Percentiles rank a stretch among this genome's conserved stretches.
Evolutionary conservation across 2,329 filamentous ascomycete genomes (phyloP).

Genomic region (Botrytis porri): DNA sequence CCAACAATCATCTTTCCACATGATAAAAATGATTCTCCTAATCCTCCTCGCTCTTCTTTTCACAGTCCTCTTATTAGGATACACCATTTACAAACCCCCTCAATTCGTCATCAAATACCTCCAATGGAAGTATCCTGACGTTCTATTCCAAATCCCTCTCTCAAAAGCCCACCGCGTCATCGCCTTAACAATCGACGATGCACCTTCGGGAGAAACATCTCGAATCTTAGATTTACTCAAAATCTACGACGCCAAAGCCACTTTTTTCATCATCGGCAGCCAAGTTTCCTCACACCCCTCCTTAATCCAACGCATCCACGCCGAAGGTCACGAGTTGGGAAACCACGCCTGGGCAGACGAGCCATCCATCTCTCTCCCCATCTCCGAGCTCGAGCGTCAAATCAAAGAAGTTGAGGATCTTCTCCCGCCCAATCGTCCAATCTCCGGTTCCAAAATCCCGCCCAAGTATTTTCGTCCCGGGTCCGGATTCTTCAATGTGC

Average conservation of each 20-base stretch:
- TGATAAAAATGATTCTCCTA: slow-evolving; percentile 27
- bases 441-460: slow-evolving; percentile 28
- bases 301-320: slow-evolving; percentile 56
- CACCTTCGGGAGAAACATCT: slow-evolving; percentile 68
- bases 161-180: slow-evolving; percentile 59
- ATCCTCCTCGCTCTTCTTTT: slow-evolving; percentile 27
- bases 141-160: slow-evolving; percentile 69
- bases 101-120: slow-evolving; percentile 67
- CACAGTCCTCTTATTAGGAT: slow-evolving; percentile 47
- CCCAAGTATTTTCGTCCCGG: slow-evolving; percentile 75
- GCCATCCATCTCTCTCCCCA: slow-evolving; percentile 60
- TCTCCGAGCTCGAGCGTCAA: slow-evolving; percentile 58
- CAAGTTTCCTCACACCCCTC: slow-evolving; percentile 61
- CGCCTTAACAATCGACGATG: slow-evolving; percentile 85
- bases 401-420: slow-evolving; percentile 61
- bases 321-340: slow-evolving; percentile 66
- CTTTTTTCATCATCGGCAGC: slow-evolving; percentile 84
- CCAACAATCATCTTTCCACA: not conserved
- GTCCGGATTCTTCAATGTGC: slow-evolving; percentile 73
- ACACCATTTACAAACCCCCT: slow-evolving; percentile 79
- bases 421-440: slow-evolving; percentile 48
- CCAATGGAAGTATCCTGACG: slow-evolving; percentile 68
- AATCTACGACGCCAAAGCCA: slow-evolving; percentile 66
- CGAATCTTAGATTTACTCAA: slow-evolving; percentile 68
- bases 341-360: slow-evolving; percentile 92